A percentile compares a stretch with the other conserved stretches of the same genome.
phyloP scores from a whole-genome alignment of 2,329 filamentous ascomycete species.

The Rhinocladiella similis region DNA sequence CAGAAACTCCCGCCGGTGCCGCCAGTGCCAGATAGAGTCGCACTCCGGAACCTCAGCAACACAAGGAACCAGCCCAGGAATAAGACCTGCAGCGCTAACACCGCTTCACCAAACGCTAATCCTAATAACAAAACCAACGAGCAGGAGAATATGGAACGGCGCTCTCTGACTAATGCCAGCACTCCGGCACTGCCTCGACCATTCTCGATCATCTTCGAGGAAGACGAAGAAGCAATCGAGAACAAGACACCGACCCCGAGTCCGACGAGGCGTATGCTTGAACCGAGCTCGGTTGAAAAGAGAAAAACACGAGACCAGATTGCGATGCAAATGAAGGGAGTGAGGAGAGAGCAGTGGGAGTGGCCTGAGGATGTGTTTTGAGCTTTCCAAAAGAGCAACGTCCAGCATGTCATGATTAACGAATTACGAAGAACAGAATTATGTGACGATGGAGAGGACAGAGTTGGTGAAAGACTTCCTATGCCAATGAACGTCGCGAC shows the following conservation, averaged over 20 bases:
- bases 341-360: conserved; percentile 25
- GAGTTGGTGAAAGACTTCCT: not conserved
- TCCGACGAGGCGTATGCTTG: not conserved
- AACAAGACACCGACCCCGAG: conserved; percentile 8
- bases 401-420: too few species aligned
- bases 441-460: too few species aligned
- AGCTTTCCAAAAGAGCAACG: not conserved
- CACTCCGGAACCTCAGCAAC: conserved; percentile 18
- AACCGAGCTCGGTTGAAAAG: conserved; percentile 1
- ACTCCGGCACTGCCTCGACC: conserved; percentile 17
- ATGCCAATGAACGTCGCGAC: not conserved
- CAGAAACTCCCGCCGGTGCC: conserved; percentile 16
- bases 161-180: not conserved
- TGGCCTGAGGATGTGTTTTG: conserved; percentile 31
- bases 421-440: too few species aligned
- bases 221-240: conserved; percentile 21
- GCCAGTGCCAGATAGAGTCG: conserved; percentile 15
- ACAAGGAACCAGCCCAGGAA: conserved; percentile 16
- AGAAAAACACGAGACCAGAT: conserved; percentile 10
- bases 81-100: conserved; percentile 6
- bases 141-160: not conserved
- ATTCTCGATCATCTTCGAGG: conserved; percentile 27
- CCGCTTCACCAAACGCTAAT: not conserved
- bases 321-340: conserved; percentile 8
- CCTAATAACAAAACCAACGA: not conserved